phyloP scores from a whole-genome alignment of 108 stramenopile species.

The Cyclostephanos invisitatus region DNA sequence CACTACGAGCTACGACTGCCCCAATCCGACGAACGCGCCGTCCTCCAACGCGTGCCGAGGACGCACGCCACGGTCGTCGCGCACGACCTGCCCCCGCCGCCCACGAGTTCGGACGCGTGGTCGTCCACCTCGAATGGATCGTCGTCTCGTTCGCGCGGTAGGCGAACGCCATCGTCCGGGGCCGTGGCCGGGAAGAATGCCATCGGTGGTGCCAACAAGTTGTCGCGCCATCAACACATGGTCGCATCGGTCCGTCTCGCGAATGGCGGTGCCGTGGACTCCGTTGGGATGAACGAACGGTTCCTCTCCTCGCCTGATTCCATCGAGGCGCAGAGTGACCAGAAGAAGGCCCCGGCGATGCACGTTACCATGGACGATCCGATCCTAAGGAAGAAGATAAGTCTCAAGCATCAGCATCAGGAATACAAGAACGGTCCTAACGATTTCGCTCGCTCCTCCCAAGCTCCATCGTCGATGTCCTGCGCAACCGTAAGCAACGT shows the following conservation, averaged over 20 bases:
- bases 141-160: conserved; percentile 25
- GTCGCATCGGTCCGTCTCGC: conserved; percentile 18
- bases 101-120: conserved; percentile 32
- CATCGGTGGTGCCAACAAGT: not conserved
- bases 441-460: not conserved
- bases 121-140: conserved; percentile 36
- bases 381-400: conserved; percentile 36
- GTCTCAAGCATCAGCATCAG: conserved; percentile 18
- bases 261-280: conserved; percentile 9
- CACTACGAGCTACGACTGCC: conserved; percentile 16
- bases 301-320: conserved; percentile 1
- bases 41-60: conserved; percentile 21
- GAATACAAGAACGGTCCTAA: not conserved
- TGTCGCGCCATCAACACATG: not conserved
- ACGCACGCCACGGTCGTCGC: conserved; percentile 42
- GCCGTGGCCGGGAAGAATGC: conserved; percentile 2
- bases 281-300: conserved; percentile 4
- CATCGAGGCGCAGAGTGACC: not conserved
- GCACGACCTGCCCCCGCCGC: conserved; percentile 38
- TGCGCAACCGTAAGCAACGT: not conserved
- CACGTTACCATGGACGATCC: conserved; percentile 42
- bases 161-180: conserved; percentile 6
- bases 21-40: conserved; percentile 18
- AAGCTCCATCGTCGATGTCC: not conserved
- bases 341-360: conserved; percentile 14